phyloP scores from a whole-genome alignment of 768 basidiomycete species.

The Candolleomyces aberdarensis region DNA sequence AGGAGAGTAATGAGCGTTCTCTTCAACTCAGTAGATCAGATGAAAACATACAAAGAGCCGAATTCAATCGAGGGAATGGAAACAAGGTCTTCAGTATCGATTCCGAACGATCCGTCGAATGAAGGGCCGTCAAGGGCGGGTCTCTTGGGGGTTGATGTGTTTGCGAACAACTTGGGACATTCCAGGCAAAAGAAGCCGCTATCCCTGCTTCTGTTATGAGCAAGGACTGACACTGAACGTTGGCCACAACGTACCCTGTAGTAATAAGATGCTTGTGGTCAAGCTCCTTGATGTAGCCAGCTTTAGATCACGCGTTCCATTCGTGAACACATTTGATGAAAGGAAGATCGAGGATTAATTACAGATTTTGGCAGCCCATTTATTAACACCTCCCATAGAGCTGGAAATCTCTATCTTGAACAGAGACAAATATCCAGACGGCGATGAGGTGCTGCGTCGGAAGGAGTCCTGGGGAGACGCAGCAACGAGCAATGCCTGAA shows the following conservation, averaged over 20 bases:
- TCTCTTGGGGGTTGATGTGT: constrained; percentile 12
- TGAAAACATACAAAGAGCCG: constrained; percentile 27
- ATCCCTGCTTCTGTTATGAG: constrained; percentile 11
- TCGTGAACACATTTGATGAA: neutral
- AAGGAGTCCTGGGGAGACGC: too few relatives aligned
- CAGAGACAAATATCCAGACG: too few relatives aligned
- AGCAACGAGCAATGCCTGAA: too few relatives aligned
- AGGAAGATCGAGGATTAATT: neutral
- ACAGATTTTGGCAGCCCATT: constrained; percentile 27
- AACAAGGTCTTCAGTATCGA: constrained; percentile 36
- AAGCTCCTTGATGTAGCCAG: constrained; percentile 21
- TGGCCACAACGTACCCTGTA: constrained; percentile 24
- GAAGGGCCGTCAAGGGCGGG: constrained; percentile 23
- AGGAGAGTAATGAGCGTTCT: too few relatives aligned
- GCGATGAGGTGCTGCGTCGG: constrained; percentile 37
- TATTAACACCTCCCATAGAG: constrained; percentile 12
- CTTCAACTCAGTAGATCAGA: constrained; percentile 8
- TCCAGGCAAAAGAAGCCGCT: constrained; percentile 31
- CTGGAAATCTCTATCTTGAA: too few relatives aligned
- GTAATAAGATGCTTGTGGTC: constrained; percentile 36
- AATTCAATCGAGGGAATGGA: constrained; percentile 29
- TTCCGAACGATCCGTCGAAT: constrained; percentile 32
- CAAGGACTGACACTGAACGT: neutral
- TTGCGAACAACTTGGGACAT: constrained; percentile 27
- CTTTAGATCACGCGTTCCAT: constrained; percentile 2